Base-by-base conservation (phyloP, 768 basidiomycete species). In the Boletus reticuloceps region DNA sequence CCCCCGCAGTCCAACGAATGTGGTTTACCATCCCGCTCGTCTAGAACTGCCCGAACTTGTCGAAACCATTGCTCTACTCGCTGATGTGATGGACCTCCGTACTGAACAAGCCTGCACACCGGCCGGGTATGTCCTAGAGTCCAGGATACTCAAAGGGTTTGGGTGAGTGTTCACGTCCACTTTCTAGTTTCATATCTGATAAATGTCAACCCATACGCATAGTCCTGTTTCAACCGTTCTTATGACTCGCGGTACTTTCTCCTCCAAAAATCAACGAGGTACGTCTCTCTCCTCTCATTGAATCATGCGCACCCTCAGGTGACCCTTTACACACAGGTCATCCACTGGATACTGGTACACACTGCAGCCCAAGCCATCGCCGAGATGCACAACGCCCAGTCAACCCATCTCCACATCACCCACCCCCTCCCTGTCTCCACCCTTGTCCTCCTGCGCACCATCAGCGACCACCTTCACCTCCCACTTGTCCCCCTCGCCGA, bases 181-280 rank as follows among this genome's bases (percentile, higher is more conserved):
- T n/a, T 59, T 29, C 42, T 31, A 46, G 47, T 38, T 40, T 54
- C 34, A 50, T 32, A 29, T 53, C 39, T 22, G 44, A 55, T 19
- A 36, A 17, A 29, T n/a, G 29, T 20, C 32, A n/a, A 58, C 22
- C n/a, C 11, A 38, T 43, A 31, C 17, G 20, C 14, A 22, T 63
- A 97, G 95, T 6, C 82, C 91, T 55, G 84, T 93, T 47, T 93
- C 95, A 3, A 98, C 96, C 9, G 85, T 98, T 27, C 80, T 99
- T 17, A 77, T 98, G 48, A 79, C 84, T 44, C 86, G 90, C 31
- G 97, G 97, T 11, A 40, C 77, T 99, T 22, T 82, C 80, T 58
- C 63, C 80, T 41, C 65, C 69, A 2, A 52, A 41, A 29, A 31
- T 53, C 29, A 50, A 64, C 40, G 61, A 65, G 66, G 72, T 67